These are phyloP conservation scores for Erodium chrysanthum DNA, from an alignment of 441 rosid species.

Conservation along the genomic window DNA sequence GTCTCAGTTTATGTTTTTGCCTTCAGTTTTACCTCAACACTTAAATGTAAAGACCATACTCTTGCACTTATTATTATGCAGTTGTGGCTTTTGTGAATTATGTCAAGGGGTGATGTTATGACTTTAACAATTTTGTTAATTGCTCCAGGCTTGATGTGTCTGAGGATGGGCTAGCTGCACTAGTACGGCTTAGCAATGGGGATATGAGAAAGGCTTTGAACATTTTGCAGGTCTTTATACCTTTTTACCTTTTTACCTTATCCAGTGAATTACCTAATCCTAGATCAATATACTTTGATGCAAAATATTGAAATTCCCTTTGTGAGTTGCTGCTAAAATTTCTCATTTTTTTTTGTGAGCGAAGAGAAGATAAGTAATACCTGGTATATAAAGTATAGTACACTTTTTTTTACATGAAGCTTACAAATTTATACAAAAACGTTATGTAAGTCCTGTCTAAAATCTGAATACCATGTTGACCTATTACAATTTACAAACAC, in stretches of 20 bases:
- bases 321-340: not conserved
- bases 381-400: not conserved
- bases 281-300: not conserved
- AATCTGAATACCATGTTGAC: not conserved
- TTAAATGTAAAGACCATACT: not conserved
- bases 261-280: not conserved
- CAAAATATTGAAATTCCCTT: not conserved
- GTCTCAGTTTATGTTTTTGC: not conserved
- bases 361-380: not conserved
- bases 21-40: not conserved
- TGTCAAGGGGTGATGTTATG: conserved; percentile 6
- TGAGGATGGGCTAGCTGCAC: conserved; percentile 67
- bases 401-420: not conserved
- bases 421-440: too few relatives aligned
- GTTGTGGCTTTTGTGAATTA: conserved; percentile 9
- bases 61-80: not conserved
- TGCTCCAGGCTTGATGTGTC: conserved; percentile 70
- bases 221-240: conserved; percentile 65
- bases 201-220: conserved; percentile 99
- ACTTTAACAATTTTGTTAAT: not conserved
- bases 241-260: not conserved
- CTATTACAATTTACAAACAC: not conserved
- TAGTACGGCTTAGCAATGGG: conserved; percentile 82
- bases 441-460: not conserved
- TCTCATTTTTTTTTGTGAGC: not conserved